phyloP scores from a whole-genome alignment of 1,284 basidiomycete species.

The Marasmius sp. region DNA sequence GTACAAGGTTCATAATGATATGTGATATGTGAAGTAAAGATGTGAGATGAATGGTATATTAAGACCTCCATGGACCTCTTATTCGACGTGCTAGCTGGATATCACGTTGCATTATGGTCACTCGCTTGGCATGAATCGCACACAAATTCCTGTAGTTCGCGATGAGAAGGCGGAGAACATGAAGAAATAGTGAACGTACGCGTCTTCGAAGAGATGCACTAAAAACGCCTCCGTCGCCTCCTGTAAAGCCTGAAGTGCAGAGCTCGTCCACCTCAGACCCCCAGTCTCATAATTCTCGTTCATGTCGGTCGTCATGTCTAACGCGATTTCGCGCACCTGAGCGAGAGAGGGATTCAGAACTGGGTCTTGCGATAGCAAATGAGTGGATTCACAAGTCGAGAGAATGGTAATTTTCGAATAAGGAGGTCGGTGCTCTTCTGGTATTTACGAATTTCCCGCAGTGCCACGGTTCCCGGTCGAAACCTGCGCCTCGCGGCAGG shows the following conservation, averaged over 20 bases:
- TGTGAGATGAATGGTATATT: neutral
- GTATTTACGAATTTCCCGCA: slow-evolving; percentile 91
- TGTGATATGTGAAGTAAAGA: neutral
- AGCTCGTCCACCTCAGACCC: slow-evolving; percentile 88
- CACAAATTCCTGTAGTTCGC: slow-evolving; percentile 73
- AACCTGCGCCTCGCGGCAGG: slow-evolving; percentile 51
- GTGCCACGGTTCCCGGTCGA: slow-evolving; percentile 85
- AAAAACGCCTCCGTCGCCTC: slow-evolving; percentile 94
- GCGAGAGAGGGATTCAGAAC: slow-evolving; percentile 6
- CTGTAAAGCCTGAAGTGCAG: slow-evolving; percentile 87
- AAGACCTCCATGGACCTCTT: slow-evolving; percentile 80
- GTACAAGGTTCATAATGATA: slow-evolving; percentile 2
- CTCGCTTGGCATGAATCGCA: slow-evolving; percentile 97
- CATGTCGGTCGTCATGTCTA: slow-evolving; percentile 81
- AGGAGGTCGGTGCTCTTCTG: slow-evolving; percentile 91
- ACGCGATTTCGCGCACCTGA: slow-evolving; percentile 90
- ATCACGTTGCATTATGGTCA: slow-evolving; percentile 97
- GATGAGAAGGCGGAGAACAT: neutral
- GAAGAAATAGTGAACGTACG: slow-evolving; percentile 56
- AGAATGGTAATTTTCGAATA: slow-evolving; percentile 87
- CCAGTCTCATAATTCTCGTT: slow-evolving; percentile 56
- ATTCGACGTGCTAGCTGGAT: slow-evolving; percentile 95
- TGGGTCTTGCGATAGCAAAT: neutral
- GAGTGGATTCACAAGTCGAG: slow-evolving; percentile 72
- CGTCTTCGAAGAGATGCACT: slow-evolving; percentile 94